Evolutionary conservation across 305 asterid species (phyloP), one percentile per base, ranked within the genome.

Genomic region (Nicotiana rustica): DNA sequence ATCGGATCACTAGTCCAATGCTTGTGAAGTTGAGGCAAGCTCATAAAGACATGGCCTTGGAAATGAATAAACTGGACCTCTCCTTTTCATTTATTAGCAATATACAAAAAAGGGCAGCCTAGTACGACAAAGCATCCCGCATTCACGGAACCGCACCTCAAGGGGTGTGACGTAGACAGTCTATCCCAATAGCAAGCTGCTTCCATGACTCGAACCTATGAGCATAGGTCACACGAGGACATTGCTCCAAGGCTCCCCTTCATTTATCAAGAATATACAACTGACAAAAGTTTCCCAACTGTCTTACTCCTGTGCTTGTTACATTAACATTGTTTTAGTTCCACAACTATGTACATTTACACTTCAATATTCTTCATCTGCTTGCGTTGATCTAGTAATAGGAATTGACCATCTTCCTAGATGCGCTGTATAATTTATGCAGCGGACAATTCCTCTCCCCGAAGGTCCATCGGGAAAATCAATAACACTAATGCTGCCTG

Each of bases 391-490:
- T 82, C 95, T 86, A 9, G 98, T 93, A 84, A 96, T 94, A 14
- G 99, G 99, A 29, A 93, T 89, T 1, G 98, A 93, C 98, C 98
- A 96, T 85, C 97, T 88, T 33, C 99, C 98, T 19, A 96, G 89
- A 81, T 96, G 99, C 0, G 97, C 97, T 0, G 97, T 96, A 90
- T 94, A 94, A 88, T 96, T 96, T 90, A 90, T 93, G 96, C 99
- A 96, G 57, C 97, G 92, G 83, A 94, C 78, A 64, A 89, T 90
- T 4, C 96, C 97, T 82, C 85, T 84, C 18, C 98, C 94, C 0
- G 89, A 61, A n/a, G 93, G 87, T 35, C 99, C 98, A 80, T 96
- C 99, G 0, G 99, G 97, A 71, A 96, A 92, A 75, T 96, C 99
- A 0, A 96, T 78, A 25, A 96, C 94, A 15, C 88, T 89, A 79